Base-by-base conservation (phyloP, 2,329 filamentous ascomycete species). In the Bipolaris zeicola region DNA sequence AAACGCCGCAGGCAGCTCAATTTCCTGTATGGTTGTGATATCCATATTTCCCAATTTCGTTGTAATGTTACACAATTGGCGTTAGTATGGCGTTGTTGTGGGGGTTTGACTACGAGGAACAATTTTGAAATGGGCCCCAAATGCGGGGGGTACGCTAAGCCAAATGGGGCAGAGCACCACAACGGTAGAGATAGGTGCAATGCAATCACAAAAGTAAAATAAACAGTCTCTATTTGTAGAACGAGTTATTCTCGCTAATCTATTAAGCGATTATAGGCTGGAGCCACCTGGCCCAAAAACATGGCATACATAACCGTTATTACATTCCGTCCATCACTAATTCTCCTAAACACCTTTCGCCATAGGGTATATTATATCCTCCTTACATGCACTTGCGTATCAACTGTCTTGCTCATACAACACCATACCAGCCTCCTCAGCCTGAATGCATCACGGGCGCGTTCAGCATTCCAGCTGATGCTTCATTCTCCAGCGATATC, bases 1-100 rank as follows among this genome's bases (percentile, higher is more conserved):
- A 49, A 80, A 81, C 22, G 80, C 77, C n/a, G 79, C 80, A 3
- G 79, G 77, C 41, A 82, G 68, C 64, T 81, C 78, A 38, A 80
- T 63, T 58, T 79, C 78, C 28, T 77, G 70, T 47, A 80, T 58
- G 52, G 78, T 76, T 13, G 73, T 71, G 46, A 82, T 75, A 3
- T 68, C 60, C 75, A 77, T 78, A 0, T 42, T n/a, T 36, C 22
- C 22, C 18, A 6, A 38, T 3, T 10, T 11, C 1, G 18, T 3
- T 26, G 16, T 10, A 24, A 28, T 10, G 14, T 22, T 22, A 5
- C 5, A 26, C 33, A 38, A 37, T 20, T 11, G 45, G 16, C 42
- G 42, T 31, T 50, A 46, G 13, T 28, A 16, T 18, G 16, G 34
- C 18, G 42, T 22, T 22, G 42, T 50, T 50, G 51, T 43, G 14